phyloP scores from a whole-genome alignment of 352 stramenopile genomes.

The Pythium utonaiense region DNA sequence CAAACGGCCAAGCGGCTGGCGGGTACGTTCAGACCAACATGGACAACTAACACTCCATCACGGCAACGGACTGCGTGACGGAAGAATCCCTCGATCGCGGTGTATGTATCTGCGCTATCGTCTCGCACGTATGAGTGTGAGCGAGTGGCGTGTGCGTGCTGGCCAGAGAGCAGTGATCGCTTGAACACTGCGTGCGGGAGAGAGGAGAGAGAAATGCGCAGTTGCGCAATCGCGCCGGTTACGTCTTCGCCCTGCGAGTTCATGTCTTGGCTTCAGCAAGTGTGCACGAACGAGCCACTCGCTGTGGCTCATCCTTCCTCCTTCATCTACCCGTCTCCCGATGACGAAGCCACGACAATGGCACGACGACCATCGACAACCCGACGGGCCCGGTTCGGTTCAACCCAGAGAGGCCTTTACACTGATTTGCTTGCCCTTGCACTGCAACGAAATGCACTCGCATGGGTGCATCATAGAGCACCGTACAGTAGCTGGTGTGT shows the following conservation, averaged over 20 bases:
- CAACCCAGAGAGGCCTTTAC: background rate
- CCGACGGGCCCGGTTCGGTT: background rate
- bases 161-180: background rate
- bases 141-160: background rate
- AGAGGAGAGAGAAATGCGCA: background rate
- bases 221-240: slow-evolving; percentile 7
- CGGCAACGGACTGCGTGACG: too few species aligned
- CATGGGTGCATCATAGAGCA: background rate
- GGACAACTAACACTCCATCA: too few species aligned
- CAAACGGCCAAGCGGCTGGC: background rate
- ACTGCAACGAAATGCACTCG: background rate
- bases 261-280: background rate
- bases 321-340: background rate
- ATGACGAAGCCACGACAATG: background rate
- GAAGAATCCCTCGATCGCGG: too few species aligned
- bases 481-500: too few species aligned
- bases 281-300: slow-evolving; percentile 14
- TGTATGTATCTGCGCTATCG: too few species aligned
- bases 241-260: background rate
- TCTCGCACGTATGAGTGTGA: background rate
- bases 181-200: background rate
- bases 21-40: background rate
- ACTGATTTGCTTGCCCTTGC: background rate
- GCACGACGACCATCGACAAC: background rate
- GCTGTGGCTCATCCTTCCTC: background rate